phyloP scores from a whole-genome alignment of 2,329 filamentous ascomycete genomes.

The Epicoccum nigrum region DNA sequence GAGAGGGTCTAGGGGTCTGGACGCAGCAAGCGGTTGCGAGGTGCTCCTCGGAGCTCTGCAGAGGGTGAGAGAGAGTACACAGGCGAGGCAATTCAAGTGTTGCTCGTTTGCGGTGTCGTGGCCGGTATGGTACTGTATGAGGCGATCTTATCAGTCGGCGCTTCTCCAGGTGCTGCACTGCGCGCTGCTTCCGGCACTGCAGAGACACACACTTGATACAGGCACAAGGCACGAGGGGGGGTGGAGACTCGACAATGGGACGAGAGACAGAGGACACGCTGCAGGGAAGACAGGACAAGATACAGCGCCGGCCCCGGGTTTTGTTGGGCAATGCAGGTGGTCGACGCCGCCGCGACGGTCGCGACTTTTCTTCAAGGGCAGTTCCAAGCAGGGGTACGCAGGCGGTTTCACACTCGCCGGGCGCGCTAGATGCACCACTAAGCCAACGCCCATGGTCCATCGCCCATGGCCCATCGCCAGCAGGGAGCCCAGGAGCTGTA shows the following conservation, averaged over 20 bases:
- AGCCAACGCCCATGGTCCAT: neutral
- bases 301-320: conserved; percentile 4
- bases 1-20: neutral
- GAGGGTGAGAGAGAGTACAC: neutral
- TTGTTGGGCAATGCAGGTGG: conserved; percentile 10
- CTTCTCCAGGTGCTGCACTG: neutral
- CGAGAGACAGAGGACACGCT: neutral
- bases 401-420: conserved; percentile 16
- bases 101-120: neutral
- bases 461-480: too few relatives aligned
- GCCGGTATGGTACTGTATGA: too few relatives aligned
- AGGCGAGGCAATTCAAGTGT: neutral
- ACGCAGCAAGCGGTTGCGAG: neutral
- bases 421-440: conserved; percentile 7
- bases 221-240: too few relatives aligned
- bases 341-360: too few relatives aligned
- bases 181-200: conserved; percentile 14
- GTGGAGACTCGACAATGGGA: neutral
- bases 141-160: conserved; percentile 12
- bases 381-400: conserved; percentile 12
- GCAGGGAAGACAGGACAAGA: conserved; percentile 3
- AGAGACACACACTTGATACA: neutral
- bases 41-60: neutral
- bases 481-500: too few relatives aligned
- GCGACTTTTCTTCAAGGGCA: conserved; percentile 16